These are phyloP conservation scores for Scenedesmus sp. DNA, from an alignment of 163 green algal species.

Conservation along the genomic window DNA sequence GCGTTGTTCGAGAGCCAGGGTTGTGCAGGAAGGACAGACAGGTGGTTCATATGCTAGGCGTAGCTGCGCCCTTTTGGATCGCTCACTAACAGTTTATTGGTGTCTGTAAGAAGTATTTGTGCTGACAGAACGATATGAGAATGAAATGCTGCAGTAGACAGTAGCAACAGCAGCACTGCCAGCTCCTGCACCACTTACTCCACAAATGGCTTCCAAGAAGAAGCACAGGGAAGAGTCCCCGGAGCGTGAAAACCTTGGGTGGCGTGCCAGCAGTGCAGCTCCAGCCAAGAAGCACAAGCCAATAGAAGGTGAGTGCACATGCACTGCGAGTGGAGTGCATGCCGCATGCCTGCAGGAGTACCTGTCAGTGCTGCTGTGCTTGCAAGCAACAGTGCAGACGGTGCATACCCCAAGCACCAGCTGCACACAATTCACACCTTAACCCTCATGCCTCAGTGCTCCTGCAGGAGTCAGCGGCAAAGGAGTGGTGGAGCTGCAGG, in stretches of 20 bases:
- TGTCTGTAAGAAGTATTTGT: neutral
- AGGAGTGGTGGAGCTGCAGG: conserved; percentile 57
- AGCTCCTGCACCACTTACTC: neutral
- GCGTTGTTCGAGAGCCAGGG: neutral
- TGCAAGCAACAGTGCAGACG: neutral
- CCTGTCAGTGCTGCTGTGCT: neutral
- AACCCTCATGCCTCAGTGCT: neutral
- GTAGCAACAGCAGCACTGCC: neutral
- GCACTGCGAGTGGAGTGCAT: neutral
- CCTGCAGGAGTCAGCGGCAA: conserved; percentile 47
- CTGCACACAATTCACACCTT: neutral
- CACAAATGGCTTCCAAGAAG: neutral
- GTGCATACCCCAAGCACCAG: neutral
- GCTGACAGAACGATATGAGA: neutral
- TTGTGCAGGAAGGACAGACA: neutral
- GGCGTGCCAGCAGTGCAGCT: conserved; percentile 26
- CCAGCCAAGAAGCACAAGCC: conserved; percentile 32
- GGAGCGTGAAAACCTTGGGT: conserved; percentile 36
- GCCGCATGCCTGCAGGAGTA: neutral
- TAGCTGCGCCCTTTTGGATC: neutral
- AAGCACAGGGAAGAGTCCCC: neutral
- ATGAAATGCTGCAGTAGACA: neutral
- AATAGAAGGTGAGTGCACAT: conserved; percentile 41
- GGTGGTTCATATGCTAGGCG: neutral
- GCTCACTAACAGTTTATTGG: neutral